Evolutionary conservation across 106 monocot genomes (phyloP).

Genomic region (Platanthera guangdongensis): DNA sequence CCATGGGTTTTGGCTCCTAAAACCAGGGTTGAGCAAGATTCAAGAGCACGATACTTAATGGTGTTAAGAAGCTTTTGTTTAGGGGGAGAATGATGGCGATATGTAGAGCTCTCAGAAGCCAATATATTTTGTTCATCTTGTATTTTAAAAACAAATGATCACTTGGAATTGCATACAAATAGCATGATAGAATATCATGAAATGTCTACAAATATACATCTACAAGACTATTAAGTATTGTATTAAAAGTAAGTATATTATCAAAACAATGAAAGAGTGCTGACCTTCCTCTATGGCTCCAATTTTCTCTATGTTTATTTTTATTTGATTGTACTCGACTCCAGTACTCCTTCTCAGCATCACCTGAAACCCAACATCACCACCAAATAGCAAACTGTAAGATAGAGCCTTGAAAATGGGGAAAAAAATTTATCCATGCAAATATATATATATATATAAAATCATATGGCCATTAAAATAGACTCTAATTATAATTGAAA

Average conservation of each 20-base stretch:
- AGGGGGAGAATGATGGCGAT: no score
- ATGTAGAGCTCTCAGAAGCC: neutral
- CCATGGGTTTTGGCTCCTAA: no score
- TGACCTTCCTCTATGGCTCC: constrained; percentile 38
- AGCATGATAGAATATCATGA: neutral
- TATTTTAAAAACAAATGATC: neutral
- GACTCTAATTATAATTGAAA: no score
- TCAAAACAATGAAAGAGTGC: neutral
- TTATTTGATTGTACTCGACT: constrained; percentile 26
- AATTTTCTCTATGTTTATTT: constrained; percentile 16
- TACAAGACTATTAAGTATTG: neutral
- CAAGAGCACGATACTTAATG: no score
- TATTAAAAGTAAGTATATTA: neutral
- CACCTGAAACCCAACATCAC: constrained; percentile 27
- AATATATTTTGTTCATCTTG: neutral
- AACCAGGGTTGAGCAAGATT: no score
- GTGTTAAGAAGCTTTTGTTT: no score
- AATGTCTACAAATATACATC: no score
- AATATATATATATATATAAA: neutral
- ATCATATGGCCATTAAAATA: neutral
- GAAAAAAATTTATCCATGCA: neutral
- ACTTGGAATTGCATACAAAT: neutral
- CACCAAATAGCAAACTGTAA: neutral
- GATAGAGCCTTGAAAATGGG: neutral
- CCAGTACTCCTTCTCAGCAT: constrained; percentile 63